A percentile compares a stretch with the other conserved stretches of the same genome.
Evolutionary conservation across 192 early-diverging fungal species (phyloP).

Genomic region (Coemansia sp.): DNA sequence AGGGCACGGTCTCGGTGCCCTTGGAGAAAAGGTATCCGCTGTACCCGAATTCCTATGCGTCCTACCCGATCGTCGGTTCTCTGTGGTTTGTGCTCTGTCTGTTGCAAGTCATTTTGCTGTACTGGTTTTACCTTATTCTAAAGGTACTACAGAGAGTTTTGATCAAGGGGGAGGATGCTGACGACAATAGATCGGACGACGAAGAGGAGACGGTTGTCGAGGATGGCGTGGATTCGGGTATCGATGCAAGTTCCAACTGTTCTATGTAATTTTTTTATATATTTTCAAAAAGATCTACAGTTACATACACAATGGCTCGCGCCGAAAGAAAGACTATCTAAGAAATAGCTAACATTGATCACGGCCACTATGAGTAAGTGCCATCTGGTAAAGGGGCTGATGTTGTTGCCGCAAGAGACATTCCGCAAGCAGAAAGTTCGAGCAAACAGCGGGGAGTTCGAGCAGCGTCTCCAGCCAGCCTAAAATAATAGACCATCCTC

Average conservation of each 20-base stretch:
- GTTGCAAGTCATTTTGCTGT: constrained; percentile 71
- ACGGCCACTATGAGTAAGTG: too few relatives aligned
- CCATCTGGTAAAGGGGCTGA: too few relatives aligned
- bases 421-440: too few relatives aligned
- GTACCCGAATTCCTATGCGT: constrained; percentile 58
- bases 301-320: too few relatives aligned
- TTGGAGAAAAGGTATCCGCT: constrained; percentile 62
- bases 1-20: constrained; percentile 52
- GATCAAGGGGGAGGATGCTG: constrained; percentile 64
- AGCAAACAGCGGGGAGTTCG: too few relatives aligned
- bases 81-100: constrained; percentile 64
- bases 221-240: not conserved
- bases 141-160: constrained; percentile 60
- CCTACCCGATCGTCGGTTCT: constrained; percentile 43
- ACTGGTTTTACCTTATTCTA: constrained; percentile 79
- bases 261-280: constrained; percentile 1
- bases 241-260: not conserved
- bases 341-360: too few relatives aligned
- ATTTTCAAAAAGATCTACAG: not conserved
- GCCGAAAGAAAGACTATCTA: too few relatives aligned
- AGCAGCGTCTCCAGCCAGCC: too few relatives aligned
- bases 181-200: constrained; percentile 68
- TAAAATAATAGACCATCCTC: too few relatives aligned
- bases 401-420: too few relatives aligned
- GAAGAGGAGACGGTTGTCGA: constrained; percentile 26